A percentile compares a stretch with the other conserved stretches of the same genome.
Evolutionary conservation across 352 stramenopile species (phyloP).

Genomic region (Globisporangium barbulae): DNA sequence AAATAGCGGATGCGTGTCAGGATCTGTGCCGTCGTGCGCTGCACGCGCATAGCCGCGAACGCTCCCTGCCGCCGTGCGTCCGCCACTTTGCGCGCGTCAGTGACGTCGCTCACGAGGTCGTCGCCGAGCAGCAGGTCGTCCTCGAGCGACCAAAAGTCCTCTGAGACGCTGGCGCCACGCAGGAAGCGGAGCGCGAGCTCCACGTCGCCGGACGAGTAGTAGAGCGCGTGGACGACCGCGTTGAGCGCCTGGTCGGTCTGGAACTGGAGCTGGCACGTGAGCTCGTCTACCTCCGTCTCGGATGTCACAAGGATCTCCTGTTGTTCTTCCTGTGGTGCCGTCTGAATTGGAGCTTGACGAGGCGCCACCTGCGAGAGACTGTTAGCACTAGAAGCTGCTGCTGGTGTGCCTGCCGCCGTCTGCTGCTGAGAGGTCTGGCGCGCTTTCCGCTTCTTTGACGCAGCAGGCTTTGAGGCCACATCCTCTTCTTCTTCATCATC

Average conservation of each 20-base stretch:
- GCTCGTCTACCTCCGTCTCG: constrained; percentile 23
- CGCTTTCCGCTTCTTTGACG: constrained; percentile 13
- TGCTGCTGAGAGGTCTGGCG: neutral
- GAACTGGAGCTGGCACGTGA: constrained; percentile 34
- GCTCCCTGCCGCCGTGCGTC: constrained; percentile 26
- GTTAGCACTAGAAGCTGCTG: neutral
- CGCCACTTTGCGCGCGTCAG: constrained; percentile 14
- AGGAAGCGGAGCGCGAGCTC: constrained; percentile 32
- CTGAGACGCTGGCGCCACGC: constrained; percentile 21
- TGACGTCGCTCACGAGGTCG: constrained; percentile 15
- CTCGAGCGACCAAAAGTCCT: constrained; percentile 39
- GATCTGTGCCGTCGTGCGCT: constrained; percentile 37
- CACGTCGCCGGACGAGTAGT: constrained; percentile 35
- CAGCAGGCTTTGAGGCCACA: neutral
- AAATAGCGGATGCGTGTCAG: constrained; percentile 54
- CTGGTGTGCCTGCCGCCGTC: neutral
- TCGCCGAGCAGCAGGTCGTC: constrained; percentile 52
- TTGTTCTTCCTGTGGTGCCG: neutral
- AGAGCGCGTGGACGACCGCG: constrained; percentile 37
- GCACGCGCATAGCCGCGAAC: constrained; percentile 38
- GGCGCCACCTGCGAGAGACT: neutral
- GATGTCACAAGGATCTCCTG: constrained; percentile 15
- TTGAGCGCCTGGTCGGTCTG: constrained; percentile 26
- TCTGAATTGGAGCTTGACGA: neutral
- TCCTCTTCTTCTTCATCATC: neutral